Base-by-base conservation (phyloP, 257 asterid genomes). In the Ehretia macrophylla region DNA sequence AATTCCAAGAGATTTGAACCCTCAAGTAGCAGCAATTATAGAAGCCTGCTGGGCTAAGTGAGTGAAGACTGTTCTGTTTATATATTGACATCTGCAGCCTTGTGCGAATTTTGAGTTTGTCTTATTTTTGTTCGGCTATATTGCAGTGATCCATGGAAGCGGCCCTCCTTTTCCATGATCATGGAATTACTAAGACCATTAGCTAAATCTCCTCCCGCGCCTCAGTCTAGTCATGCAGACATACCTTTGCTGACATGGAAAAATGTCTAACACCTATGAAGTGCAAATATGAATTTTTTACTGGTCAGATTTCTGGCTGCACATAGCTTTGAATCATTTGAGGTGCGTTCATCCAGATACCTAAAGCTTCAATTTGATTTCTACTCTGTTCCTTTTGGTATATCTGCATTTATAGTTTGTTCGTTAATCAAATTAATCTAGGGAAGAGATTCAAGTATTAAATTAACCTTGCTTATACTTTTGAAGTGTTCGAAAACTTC, bases 21-120 rank as follows among this genome's bases (percentile, higher is more conserved):
- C 90, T 70, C 87, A 77, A 62, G 67, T 92, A 70, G 93, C 95
- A 59, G 80, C 79, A 57, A 61, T 88, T 58, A 92, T 92, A 63
- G 95, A 84, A 68, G 77, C 83, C 47, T 86, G 99, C 83, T 92
- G 95, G 93, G 82, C 85, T 65, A 80, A 81, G 98, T 92, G 75
- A 85, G 95, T 77, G 55, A 20, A 46, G 18, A n/a, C 58, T 20
- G 21, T 64, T 56, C 42, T 10, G 59, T 65, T 68, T 40, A 18
- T 20, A 53, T 58, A 39, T 46, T 51, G 19, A 32, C 27, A 59
- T 21, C 16, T 61, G 35, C 18, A 46, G 21, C 17, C 51, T 18
- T 19, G 20, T 37, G 21, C 23, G 57, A 17, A 17, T 20, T 18
- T n/a, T 42, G 22, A 20, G 37, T 67, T 27, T 9, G 17, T 32